A percentile compares a stretch with the other conserved stretches of the same genome.
Conservation (phyloP, 768 basidiomycete species). For the Pholiota microspora region DNA sequence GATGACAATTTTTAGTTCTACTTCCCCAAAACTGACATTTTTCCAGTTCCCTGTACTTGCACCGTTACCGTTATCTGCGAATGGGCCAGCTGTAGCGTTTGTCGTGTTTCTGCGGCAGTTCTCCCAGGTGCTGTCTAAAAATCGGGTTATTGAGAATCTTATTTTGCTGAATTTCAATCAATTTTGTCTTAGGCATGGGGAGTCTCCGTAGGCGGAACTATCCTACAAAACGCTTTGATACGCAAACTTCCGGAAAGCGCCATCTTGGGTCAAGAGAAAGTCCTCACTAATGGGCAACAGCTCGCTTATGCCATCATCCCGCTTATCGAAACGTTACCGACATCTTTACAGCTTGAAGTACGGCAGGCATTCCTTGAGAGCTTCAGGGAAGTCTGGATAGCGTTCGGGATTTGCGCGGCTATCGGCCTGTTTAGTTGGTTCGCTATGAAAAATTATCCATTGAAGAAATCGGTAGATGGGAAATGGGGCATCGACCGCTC, state of each 20-base stretch:
- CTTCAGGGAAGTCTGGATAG: conserved; percentile 14
- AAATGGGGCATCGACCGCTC: conserved; percentile 17
- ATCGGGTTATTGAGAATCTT: conserved; percentile 6
- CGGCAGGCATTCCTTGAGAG: conserved; percentile 10
- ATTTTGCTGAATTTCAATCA: neutral
- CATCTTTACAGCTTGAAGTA: conserved; percentile 18
- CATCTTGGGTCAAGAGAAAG: conserved; percentile 23
- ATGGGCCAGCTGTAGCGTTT: conserved; percentile 5
- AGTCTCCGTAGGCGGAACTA: conserved; percentile 44
- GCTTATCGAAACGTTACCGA: conserved; percentile 29
- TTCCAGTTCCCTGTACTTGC: conserved; percentile 2
- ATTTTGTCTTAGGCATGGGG: conserved; percentile 27
- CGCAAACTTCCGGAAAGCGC: conserved; percentile 33
- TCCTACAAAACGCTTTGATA: conserved; percentile 50
- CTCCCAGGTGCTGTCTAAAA: neutral
- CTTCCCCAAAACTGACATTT: neutral
- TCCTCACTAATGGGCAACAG: conserved; percentile 26
- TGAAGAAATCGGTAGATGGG: conserved; percentile 10
- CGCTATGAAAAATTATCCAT: conserved; percentile 11
- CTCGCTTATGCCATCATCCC: conserved; percentile 49
- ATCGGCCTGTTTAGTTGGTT: conserved; percentile 9
- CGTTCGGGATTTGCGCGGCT: conserved; percentile 7
- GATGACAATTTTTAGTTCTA: neutral
- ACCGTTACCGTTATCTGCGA: conserved; percentile 3
- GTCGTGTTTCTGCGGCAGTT: conserved; percentile 7